Conservation (phyloP, 2,329 filamentous ascomycete species). For the Epichloe gansuensis region DNA sequence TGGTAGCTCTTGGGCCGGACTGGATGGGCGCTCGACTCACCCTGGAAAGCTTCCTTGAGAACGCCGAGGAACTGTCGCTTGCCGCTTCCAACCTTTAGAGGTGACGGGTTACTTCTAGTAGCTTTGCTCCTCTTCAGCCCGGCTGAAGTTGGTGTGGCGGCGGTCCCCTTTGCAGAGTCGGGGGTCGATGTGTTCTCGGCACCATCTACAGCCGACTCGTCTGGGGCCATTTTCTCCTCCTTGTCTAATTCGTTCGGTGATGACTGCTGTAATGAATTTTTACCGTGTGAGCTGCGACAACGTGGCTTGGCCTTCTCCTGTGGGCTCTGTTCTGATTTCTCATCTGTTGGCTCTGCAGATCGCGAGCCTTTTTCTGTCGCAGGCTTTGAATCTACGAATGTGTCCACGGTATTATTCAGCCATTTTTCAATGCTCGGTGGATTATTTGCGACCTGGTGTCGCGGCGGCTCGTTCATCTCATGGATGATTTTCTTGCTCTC, state of each 20-base stretch:
- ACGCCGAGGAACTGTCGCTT: slow-evolving; percentile 41
- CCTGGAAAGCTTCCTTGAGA: slow-evolving; percentile 49
- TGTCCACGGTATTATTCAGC: slow-evolving; percentile 50
- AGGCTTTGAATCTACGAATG: slow-evolving; percentile 38
- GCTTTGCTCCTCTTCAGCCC: slow-evolving; percentile 45
- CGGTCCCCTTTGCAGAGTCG: slow-evolving; percentile 13
- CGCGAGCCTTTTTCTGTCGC: neutral
- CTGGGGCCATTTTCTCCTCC: slow-evolving; percentile 5
- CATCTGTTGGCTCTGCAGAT: neutral
- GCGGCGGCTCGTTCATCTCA: slow-evolving; percentile 45
- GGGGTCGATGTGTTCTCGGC: slow-evolving; percentile 11
- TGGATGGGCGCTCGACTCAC: slow-evolving; percentile 41
- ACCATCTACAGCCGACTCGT: neutral
- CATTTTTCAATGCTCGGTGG: slow-evolving; percentile 55
- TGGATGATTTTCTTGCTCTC: slow-evolving; percentile 55
- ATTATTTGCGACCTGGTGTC: slow-evolving; percentile 37
- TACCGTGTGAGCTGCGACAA: slow-evolving; percentile 2
- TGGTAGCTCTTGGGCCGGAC: slow-evolving; percentile 36
- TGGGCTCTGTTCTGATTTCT: neutral
- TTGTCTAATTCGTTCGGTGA: neutral
- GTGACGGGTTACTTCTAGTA: slow-evolving; percentile 37
- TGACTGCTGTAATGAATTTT: neutral
- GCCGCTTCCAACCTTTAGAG: slow-evolving; percentile 34
- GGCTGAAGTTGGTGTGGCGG: slow-evolving; percentile 22
- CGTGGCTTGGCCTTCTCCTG: neutral